Evolutionary conservation across 169 alveolate genomes (phyloP).

Genomic region (Plasmodium vivax): DNA sequence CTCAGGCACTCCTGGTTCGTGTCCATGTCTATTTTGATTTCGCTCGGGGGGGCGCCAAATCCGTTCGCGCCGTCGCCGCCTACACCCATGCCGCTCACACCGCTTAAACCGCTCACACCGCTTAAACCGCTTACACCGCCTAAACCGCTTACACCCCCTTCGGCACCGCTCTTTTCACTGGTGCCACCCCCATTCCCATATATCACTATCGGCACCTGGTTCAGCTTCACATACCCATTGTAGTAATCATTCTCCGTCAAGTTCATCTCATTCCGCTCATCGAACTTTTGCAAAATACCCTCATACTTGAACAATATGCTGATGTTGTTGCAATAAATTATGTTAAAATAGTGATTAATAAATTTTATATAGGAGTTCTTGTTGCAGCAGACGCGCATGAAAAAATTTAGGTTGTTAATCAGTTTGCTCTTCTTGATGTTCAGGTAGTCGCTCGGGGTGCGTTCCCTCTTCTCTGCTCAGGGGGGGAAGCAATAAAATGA

Average conservation of each 20-base stretch:
- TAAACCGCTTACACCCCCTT: background rate
- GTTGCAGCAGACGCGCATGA: slow-evolving; percentile 72
- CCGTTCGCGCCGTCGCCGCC: background rate
- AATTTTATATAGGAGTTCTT: slow-evolving; percentile 62
- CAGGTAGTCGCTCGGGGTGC: slow-evolving; percentile 30
- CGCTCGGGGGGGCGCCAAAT: background rate
- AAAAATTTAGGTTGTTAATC: slow-evolving; percentile 45
- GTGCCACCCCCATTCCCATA: background rate
- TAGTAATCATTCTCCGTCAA: slow-evolving; percentile 62
- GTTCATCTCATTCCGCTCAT: slow-evolving; percentile 29
- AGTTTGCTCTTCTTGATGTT: slow-evolving; percentile 68
- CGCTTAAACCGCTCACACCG: background rate
- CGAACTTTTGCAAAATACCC: slow-evolving; percentile 66
- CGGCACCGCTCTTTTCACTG: background rate
- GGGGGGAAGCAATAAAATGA: background rate
- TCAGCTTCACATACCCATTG: slow-evolving; percentile 47
- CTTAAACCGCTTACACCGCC: background rate
- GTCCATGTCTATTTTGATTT: slow-evolving; percentile 13
- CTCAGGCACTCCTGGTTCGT: slow-evolving; percentile 6
- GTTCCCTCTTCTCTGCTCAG: slow-evolving; percentile 3
- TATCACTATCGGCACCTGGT: slow-evolving; percentile 34
- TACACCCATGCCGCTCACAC: background rate
- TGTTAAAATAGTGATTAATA: slow-evolving; percentile 59
- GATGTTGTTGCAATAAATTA: slow-evolving; percentile 58
- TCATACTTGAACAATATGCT: slow-evolving; percentile 49